Percentiles rank a stretch among this genome's conserved stretches.
phyloP scores from a whole-genome alignment of 2,329 filamentous ascomycete species.

The Colletotrichum brevisporum region DNA sequence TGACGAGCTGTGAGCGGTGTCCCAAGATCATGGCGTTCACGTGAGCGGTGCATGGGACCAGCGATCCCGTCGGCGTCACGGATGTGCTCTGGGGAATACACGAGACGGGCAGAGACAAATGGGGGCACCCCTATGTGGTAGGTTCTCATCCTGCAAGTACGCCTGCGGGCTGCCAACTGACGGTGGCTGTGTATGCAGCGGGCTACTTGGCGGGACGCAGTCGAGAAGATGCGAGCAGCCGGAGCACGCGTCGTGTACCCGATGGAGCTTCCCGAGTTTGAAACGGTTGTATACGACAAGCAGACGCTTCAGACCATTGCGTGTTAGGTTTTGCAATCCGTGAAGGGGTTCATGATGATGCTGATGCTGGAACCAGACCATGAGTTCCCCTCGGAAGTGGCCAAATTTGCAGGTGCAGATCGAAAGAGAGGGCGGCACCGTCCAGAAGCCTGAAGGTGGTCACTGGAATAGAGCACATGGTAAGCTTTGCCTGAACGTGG shows the following conservation, averaged over 20 bases:
- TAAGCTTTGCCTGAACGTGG: conserved; percentile 37
- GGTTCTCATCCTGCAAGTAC: conserved; percentile 10
- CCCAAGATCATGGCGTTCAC: not conserved
- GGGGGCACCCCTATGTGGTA: conserved; percentile 41
- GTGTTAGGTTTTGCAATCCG: conserved; percentile 26
- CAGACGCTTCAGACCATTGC: conserved; percentile 39
- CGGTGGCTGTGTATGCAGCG: conserved; percentile 29
- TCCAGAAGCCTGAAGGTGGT: conserved; percentile 39
- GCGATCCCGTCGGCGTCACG: conserved; percentile 40
- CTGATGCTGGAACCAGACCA: conserved; percentile 1
- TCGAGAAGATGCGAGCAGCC: conserved; percentile 29
- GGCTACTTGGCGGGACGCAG: conserved; percentile 34
- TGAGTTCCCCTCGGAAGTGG: conserved; percentile 1
- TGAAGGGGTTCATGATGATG: not conserved
- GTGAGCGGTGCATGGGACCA: conserved; percentile 22
- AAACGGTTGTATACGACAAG: conserved; percentile 28
- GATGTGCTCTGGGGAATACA: conserved; percentile 41
- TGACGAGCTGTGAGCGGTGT: not conserved
- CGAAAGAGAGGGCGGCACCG: not conserved
- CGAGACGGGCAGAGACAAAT: conserved; percentile 38
- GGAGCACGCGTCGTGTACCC: conserved; percentile 40
- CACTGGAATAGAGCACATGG: conserved; percentile 44
- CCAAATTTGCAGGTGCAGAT: conserved; percentile 1
- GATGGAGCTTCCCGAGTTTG: conserved; percentile 27
- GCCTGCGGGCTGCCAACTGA: not conserved